A percentile compares a stretch with the other conserved stretches of the same genome.
These are phyloP conservation scores for Diplocarpon rosae DNA, from an alignment of 2,329 filamentous ascomycete genomes.

Conservation along the genomic window DNA sequence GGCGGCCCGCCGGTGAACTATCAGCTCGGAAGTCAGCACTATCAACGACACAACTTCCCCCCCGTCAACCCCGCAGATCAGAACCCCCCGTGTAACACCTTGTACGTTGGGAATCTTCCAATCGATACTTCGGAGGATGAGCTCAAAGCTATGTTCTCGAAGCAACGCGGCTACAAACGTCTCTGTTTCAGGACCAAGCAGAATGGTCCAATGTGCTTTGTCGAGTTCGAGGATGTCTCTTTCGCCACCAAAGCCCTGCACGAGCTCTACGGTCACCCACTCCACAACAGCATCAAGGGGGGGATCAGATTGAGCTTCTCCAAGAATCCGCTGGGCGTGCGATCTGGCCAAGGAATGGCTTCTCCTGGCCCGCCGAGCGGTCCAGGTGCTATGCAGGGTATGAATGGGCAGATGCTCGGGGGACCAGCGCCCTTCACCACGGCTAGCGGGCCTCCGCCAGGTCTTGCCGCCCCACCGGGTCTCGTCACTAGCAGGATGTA, in stretches of 20 bases:
- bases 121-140: conserved; percentile 91
- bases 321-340: conserved; percentile 90
- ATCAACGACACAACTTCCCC: conserved; percentile 58
- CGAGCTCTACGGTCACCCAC: conserved; percentile 74
- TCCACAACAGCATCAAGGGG: conserved; percentile 89
- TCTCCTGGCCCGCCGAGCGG: conserved; percentile 32
- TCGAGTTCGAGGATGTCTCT: conserved; percentile 90
- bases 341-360: conserved; percentile 52
- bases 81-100: conserved; percentile 93
- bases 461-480: conserved; percentile 65
- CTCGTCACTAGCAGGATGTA: conserved; percentile 34
- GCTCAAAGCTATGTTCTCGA: conserved; percentile 84
- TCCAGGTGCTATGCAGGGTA: conserved; percentile 37
- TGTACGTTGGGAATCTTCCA: conserved; percentile 95
- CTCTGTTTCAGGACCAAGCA: conserved; percentile 91
- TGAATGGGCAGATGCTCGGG: conserved; percentile 46
- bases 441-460: conserved; percentile 63
- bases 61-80: conserved; percentile 90
- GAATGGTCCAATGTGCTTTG: conserved; percentile 97
- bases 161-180: conserved; percentile 88
- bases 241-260: conserved; percentile 86
- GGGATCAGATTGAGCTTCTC: conserved; percentile 94
- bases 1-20: conserved; percentile 36
- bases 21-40: conserved; percentile 45
- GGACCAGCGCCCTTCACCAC: conserved; percentile 26